These are phyloP conservation scores for Platanus orientalis DNA, from an alignment of 164 flowering plant genomes.

Conservation along the genomic window DNA sequence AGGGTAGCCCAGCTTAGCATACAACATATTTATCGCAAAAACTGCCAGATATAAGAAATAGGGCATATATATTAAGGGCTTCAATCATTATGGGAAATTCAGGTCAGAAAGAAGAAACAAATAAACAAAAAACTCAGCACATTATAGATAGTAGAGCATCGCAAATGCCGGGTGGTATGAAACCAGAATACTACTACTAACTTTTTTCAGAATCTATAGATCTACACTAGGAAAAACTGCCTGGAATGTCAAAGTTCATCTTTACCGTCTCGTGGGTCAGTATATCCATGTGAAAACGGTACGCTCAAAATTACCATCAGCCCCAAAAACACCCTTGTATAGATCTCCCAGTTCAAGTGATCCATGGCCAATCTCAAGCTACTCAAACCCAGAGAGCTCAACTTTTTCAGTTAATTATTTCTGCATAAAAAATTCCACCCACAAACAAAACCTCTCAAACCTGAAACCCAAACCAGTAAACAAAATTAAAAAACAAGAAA, in stretches of 20 bases:
- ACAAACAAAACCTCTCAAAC: constrained; percentile 2
- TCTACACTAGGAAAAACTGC: not conserved
- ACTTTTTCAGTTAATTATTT: not conserved
- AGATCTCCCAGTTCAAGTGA: constrained; percentile 8
- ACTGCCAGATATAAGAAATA: constrained; percentile 35
- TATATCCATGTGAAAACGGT: constrained; percentile 14
- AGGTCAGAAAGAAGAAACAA: not conserved
- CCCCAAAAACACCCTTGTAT: constrained; percentile 2
- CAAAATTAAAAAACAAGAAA: not conserved
- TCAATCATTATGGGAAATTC: not conserved
- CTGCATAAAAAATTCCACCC: not conserved
- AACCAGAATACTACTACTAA: not conserved
- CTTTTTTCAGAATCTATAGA: not conserved
- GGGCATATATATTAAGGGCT: not conserved
- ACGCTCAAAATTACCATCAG: constrained; percentile 8
- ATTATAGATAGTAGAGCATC: not conserved
- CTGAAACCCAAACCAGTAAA: constrained; percentile 13
- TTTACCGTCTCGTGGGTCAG: constrained; percentile 22
- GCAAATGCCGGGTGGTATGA: not conserved
- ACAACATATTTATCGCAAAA: constrained; percentile 62
- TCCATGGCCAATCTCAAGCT: constrained; percentile 3
- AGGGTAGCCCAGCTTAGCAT: constrained; percentile 54
- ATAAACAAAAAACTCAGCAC: not conserved
- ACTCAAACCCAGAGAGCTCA: not conserved
- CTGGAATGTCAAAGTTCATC: not conserved